Evolutionary conservation across 768 basidiomycete species (phyloP), one percentile per base, ranked within the genome.

Genomic region (Pleurotus platypus): DNA sequence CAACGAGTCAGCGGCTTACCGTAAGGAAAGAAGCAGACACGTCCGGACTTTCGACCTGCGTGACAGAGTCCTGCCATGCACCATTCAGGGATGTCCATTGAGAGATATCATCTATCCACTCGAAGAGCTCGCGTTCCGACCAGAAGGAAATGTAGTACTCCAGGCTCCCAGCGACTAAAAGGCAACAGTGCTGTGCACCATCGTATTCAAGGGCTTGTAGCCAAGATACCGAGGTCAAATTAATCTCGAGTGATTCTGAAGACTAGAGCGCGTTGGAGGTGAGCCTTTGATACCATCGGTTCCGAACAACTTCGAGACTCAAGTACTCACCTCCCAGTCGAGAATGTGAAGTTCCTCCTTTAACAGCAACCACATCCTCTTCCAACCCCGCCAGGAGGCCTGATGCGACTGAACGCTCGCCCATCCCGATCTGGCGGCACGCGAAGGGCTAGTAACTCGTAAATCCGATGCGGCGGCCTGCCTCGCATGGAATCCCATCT

Each of bases 81-180:
- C 11, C n/a, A n/a, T 40, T 26, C 11, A 38, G 18, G n/a, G 8
- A 20, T 22, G 12, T 12, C 8, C 39, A 30, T 9, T 40, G 16
- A 16, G 39, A 26, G 6, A 54, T 40, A 24, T 40, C 51, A 7
- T 18, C 13, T 11, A 54, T 42, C 51, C 51, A 54, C 2, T 42
- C 51, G 13, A 40, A 18, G 20, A 54, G 51, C n/a, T 54, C 51
- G 12, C 24, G 37, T 16, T 54, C 38, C 11, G 51, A 54, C 51
- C 51, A 54, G 24, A 40, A 54, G 11, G 51, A 54, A 42, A 54
- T 26, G 42, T 54, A 54, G 18, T 37, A 54, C n/a, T 54, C 51
- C 16, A 27, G 22, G n/a, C 18, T 18, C 16, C 39, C 39, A 6
- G 39, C 18, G 2, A 35, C 51, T 8, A 54, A 5, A 12, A 54